Conservation (phyloP, 2,329 filamentous ascomycete genomes). For the Phoma sp. region DNA sequence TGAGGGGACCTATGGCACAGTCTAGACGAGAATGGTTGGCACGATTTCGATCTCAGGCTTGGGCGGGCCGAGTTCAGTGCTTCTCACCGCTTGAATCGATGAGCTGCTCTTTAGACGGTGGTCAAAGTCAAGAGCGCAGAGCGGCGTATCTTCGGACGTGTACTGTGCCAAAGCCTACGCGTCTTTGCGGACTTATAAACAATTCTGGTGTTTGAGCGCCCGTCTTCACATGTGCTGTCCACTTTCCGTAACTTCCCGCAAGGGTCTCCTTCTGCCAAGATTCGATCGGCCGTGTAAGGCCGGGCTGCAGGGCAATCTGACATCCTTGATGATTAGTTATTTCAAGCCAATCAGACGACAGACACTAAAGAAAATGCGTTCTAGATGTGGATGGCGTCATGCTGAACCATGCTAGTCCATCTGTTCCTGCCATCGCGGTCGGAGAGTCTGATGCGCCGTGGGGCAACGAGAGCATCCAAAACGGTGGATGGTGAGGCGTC, state of each 20-base stretch:
- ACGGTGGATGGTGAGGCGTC: constrained; percentile 30
- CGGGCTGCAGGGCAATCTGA: constrained; percentile 15
- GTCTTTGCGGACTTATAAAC: constrained; percentile 2
- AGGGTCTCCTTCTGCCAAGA: constrained; percentile 4
- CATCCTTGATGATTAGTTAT: not conserved
- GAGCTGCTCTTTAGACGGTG: too few relatives aligned
- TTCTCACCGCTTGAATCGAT: not conserved
- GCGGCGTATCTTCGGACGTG: too few relatives aligned
- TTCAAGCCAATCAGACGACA: constrained; percentile 16
- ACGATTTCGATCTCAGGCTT: not conserved
- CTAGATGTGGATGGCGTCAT: constrained; percentile 33
- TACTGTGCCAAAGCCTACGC: not conserved
- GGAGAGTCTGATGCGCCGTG: constrained; percentile 17
- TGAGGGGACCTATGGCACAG: not conserved
- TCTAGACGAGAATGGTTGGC: constrained; percentile 2
- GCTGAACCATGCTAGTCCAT: constrained; percentile 35
- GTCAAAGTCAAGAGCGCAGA: too few relatives aligned
- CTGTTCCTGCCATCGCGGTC: constrained; percentile 34
- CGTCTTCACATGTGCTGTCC: too few relatives aligned
- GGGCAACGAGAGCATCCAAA: constrained; percentile 18
- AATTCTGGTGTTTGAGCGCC: not conserved
- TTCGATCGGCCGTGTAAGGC: constrained; percentile 8
- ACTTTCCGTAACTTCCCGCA: constrained; percentile 8
- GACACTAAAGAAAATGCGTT: constrained; percentile 15
- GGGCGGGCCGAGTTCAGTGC: constrained; percentile 10